Evolutionary conservation across 2,329 filamentous ascomycete species (phyloP).

Genomic region (Coniochaeta sp.): DNA sequence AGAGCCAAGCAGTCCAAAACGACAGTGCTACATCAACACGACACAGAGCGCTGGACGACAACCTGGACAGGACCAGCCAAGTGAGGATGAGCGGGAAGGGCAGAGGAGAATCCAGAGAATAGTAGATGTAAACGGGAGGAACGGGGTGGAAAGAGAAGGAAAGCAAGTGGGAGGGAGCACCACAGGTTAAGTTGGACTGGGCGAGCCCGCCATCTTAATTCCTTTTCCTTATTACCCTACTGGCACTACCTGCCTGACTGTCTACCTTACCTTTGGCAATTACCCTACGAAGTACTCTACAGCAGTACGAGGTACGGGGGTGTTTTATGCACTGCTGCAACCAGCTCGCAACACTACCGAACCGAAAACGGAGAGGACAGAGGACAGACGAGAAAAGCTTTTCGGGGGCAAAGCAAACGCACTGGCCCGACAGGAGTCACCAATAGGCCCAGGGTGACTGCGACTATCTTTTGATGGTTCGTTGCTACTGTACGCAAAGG

Average conservation of each 20-base stretch:
- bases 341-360: neutral
- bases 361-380: neutral
- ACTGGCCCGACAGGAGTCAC: neutral
- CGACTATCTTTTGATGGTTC: neutral
- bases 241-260: neutral
- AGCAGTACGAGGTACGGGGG: neutral
- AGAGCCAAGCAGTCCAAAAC: neutral
- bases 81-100: neutral
- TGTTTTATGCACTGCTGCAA: neutral
- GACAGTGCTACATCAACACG: neutral
- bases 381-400: neutral
- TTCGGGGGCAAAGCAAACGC: neutral
- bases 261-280: neutral
- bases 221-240: neutral
- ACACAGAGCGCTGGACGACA: neutral
- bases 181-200: neutral
- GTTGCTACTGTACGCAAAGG: neutral
- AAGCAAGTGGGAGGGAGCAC: neutral
- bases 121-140: conserved; percentile 3
- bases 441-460: neutral
- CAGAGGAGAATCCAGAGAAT: neutral
- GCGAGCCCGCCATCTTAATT: neutral
- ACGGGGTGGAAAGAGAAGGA: conserved; percentile 4
- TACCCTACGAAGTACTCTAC: neutral
- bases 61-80: neutral